Base-by-base conservation (phyloP, 1,284 basidiomycete genomes). In the Ustilago nuda region DNA sequence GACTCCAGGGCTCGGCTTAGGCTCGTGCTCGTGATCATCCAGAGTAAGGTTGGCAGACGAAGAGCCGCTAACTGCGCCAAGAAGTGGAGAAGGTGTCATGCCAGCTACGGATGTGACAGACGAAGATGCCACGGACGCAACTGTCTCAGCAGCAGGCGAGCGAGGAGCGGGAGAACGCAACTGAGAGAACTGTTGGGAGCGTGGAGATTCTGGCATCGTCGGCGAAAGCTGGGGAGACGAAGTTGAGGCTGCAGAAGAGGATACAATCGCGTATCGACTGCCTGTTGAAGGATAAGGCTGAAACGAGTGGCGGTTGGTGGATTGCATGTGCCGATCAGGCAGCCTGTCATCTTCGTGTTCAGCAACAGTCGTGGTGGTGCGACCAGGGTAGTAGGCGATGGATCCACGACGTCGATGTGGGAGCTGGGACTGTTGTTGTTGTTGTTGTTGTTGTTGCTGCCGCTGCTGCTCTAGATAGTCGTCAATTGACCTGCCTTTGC, bases 401-500 rank as follows among this genome's bases (percentile, higher is more conserved):
- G 64, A 72, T 23, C 60, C 69, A 13, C 69, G 37, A 23, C 63
- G 60, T 9, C 4, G 46, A 27, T 19, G 46, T 48, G 46, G 46
- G 11, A 48, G 27, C 46, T 48, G 46, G n/a, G 12, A 19, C 46
- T 48, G 46, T 19, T 48, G 46, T 13, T 45, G 11, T 39, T 39
- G 37, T 39, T 39, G 37, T 39, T 39, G 37, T 39, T 39, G 37
- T 23, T 48, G 45, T 30, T 48, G 45, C 1, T 61, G 59, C 5
- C 59, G 55, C 52, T 60, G 55, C 17, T 60, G 55, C 8, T 71
- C 65, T 8, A 59, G 61, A 41, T 76, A 72, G 56, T 72, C 68
- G 35, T 76, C 73, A 13, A 68, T 76, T n/a, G 73, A 72, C 8
- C 65, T 53, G 8, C 64, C 61, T 17, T 35, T 61, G 32, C 69